Evolutionary conservation across 2,329 filamentous ascomycete species (phyloP).

Genomic region (Pyrenochaeta sp.): DNA sequence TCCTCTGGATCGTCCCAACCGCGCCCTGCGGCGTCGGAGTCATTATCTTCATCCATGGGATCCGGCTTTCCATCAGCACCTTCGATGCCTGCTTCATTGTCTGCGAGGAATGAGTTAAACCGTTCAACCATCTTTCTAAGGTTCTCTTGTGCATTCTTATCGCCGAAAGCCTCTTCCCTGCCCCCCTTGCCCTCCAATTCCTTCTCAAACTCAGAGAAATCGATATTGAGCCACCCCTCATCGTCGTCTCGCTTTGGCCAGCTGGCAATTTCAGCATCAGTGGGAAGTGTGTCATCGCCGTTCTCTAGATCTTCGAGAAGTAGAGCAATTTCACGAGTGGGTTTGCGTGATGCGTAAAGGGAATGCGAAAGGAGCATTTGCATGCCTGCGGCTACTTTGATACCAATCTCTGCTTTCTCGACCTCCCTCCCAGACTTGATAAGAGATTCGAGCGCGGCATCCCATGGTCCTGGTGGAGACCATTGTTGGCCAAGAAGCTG

Average conservation of each 20-base stretch:
- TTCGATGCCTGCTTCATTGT: conserved; percentile 81
- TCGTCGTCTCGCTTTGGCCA: conserved; percentile 82
- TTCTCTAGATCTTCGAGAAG: conserved; percentile 77
- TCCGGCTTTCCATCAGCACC: conserved; percentile 71
- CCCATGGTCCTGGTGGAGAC: conserved; percentile 66
- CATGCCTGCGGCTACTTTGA: conserved; percentile 90
- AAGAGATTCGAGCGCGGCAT: conserved; percentile 49
- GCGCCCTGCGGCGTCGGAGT: conserved; percentile 58
- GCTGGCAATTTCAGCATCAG: conserved; percentile 72
- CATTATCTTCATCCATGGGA: conserved; percentile 73
- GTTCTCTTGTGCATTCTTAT: conserved; percentile 74
- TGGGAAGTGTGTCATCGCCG: conserved; percentile 76
- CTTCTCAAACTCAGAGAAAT: conserved; percentile 85
- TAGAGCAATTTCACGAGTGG: conserved; percentile 78
- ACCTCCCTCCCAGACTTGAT: conserved; percentile 43
- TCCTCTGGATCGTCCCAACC: conserved; percentile 55
- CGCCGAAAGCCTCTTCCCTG: conserved; percentile 61
- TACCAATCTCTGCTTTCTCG: conserved; percentile 71
- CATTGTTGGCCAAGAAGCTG: conserved; percentile 90
- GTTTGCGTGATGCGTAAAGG: conserved; percentile 71
- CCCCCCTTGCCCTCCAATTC: conserved; percentile 68
- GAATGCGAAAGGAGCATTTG: conserved; percentile 82
- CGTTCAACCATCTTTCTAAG: conserved; percentile 89
- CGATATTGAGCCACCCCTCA: conserved; percentile 91
- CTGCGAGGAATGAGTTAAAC: conserved; percentile 92